These are phyloP conservation scores for Fusarium sororula DNA, from an alignment of 2,329 filamentous ascomycete species.

Conservation along the genomic window DNA sequence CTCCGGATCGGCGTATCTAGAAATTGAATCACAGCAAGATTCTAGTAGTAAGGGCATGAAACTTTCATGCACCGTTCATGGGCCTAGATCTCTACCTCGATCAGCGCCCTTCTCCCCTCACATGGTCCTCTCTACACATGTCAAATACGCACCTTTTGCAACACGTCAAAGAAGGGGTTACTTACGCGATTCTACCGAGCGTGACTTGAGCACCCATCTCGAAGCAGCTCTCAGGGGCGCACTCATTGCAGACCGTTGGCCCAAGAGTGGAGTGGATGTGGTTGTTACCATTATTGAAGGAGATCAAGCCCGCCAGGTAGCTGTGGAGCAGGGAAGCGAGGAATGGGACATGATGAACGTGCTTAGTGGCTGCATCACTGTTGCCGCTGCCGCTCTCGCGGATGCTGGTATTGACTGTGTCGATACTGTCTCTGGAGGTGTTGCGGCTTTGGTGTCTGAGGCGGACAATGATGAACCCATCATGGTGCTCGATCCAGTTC, in stretches of 20 bases:
- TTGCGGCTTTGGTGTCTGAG: conserved; percentile 76
- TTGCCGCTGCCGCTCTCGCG: conserved; percentile 89
- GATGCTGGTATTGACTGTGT: conserved; percentile 97
- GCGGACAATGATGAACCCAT: conserved; percentile 49
- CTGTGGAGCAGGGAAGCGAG: conserved; percentile 62
- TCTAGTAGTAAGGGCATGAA: conserved; percentile 76
- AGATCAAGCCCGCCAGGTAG: conserved; percentile 76
- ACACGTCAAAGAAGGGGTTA: conserved; percentile 85
- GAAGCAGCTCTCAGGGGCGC: conserved; percentile 90
- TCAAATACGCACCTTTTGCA: conserved; percentile 97
- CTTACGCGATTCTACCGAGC: conserved; percentile 83
- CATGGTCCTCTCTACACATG: conserved; percentile 88
- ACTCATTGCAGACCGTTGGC: conserved; percentile 93
- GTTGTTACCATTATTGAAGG: conserved; percentile 93
- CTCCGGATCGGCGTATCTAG: conserved; percentile 90
- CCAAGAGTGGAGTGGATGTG: conserved; percentile 98
- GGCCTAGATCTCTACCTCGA: conserved; percentile 87
- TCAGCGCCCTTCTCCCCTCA: conserved; percentile 93
- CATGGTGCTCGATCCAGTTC: conserved; percentile 81
- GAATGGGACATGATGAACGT: conserved; percentile 93
- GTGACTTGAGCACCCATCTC: conserved; percentile 89
- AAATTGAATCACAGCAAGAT: conserved; percentile 63
- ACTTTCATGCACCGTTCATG: conserved; percentile 91
- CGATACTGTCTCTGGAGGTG: conserved; percentile 87
- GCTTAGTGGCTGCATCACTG: conserved; percentile 89